A percentile compares a stretch with the other conserved stretches of the same genome.
Evolutionary conservation across 2,329 filamentous ascomycete genomes (phyloP).

Genomic region (Gaeumannomyces tritici): DNA sequence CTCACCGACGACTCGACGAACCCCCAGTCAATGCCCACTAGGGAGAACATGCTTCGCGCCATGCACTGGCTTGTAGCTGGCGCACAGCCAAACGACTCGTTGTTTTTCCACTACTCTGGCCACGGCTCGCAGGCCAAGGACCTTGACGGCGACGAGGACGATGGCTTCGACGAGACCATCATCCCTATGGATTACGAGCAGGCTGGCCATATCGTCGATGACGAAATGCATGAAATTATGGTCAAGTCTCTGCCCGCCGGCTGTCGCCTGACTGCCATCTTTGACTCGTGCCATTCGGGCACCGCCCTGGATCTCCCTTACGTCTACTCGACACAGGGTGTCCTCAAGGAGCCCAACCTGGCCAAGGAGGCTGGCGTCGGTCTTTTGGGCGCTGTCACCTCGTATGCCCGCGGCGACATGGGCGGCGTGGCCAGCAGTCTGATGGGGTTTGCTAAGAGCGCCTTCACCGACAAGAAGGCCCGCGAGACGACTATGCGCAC

Average conservation of each 20-base stretch:
- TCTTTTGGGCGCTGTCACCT: constrained; percentile 48
- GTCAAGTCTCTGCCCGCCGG: constrained; percentile 45
- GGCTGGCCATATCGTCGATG: constrained; percentile 70
- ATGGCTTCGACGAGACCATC: constrained; percentile 76
- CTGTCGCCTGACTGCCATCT: constrained; percentile 52
- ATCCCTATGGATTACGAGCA: constrained; percentile 78
- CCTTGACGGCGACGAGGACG: constrained; percentile 69
- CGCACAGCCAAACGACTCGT: constrained; percentile 80
- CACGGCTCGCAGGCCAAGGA: constrained; percentile 75
- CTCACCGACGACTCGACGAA: constrained; percentile 96
- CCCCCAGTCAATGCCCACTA: constrained; percentile 81
- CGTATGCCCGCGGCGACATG: constrained; percentile 62
- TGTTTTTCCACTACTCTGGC: constrained; percentile 96
- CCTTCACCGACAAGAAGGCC: constrained; percentile 69
- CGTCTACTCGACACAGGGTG: constrained; percentile 59
- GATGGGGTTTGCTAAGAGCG: constrained; percentile 82
- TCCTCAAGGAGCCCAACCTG: constrained; percentile 59
- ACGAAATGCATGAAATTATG: constrained; percentile 73
- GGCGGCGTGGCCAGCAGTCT: constrained; percentile 73
- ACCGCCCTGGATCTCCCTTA: constrained; percentile 58
- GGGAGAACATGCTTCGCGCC: constrained; percentile 85
- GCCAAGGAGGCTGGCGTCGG: constrained; percentile 60
- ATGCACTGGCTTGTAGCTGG: constrained; percentile 99
- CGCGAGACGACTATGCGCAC: constrained; percentile 74
- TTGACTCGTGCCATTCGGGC: constrained; percentile 59